phyloP scores from a whole-genome alignment of 306 rosid genomes.

The Cicer cuneatum region DNA sequence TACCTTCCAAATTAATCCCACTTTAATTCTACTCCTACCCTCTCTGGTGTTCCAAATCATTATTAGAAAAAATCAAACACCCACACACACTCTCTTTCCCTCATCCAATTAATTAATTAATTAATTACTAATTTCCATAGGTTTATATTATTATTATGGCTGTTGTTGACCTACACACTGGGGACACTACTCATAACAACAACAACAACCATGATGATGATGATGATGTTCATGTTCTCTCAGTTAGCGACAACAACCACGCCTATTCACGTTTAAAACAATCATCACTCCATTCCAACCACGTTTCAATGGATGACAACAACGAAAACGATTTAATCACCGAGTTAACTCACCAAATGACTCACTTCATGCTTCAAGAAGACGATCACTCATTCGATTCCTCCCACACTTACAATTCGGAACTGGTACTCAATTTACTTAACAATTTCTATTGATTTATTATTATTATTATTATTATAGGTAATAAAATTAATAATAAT shows the following conservation, averaged over 20 bases:
- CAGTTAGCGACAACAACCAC: too few relatives aligned
- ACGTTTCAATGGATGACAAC: not conserved
- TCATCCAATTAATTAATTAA: not conserved
- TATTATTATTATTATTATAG: too few relatives aligned
- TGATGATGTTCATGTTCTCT: too few relatives aligned
- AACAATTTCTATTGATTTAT: not conserved
- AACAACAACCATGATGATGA: too few relatives aligned
- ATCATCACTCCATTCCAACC: not conserved
- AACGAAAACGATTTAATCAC: not conserved
- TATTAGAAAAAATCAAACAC: too few relatives aligned
- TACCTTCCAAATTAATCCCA: too few relatives aligned
- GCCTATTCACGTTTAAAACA: too few relatives aligned
- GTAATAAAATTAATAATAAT: too few relatives aligned
- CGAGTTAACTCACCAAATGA: conserved; percentile 1
- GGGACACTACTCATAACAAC: too few relatives aligned
- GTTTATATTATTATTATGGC: not conserved
- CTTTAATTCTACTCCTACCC: too few relatives aligned
- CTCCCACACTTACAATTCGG: not conserved
- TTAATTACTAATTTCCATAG: too few relatives aligned
- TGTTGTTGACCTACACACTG: not conserved
- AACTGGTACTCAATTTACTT: not conserved
- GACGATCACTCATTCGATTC: not conserved
- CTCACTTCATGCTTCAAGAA: conserved; percentile 7
- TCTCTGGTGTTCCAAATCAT: not conserved
- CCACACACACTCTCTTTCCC: not conserved